Evolutionary conservation across 2,329 filamentous ascomycete genomes (phyloP), one percentile per base, ranked within the genome.

Genomic region (Acrocalymma vagum): DNA sequence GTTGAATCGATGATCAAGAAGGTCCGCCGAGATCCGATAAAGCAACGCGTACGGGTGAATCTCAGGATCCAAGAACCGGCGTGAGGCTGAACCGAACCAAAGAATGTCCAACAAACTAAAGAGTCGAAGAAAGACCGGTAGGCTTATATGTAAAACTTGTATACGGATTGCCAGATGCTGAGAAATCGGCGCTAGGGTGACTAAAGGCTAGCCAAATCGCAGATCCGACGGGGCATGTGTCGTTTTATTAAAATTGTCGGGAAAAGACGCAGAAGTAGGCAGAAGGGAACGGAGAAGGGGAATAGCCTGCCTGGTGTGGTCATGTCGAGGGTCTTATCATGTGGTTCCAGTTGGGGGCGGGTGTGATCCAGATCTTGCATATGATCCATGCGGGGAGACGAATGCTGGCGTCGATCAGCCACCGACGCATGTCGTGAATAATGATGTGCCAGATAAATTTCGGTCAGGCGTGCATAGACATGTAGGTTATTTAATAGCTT

Each of bases 141-240:
- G n/a, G n/a, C n/a, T n/a, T n/a, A n/a, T n/a, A n/a, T n/a, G n/a
- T n/a, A n/a, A n/a, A n/a, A n/a, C n/a, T n/a, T n/a, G n/a, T n/a
- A n/a, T n/a, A n/a, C n/a, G 20, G 16, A 29, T 36, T 41, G 29
- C 34, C 34, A 32, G 35, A 41, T 49, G 54, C 50, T 55, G 49
- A 55, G 42, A 33, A 50, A 56, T 39, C 40, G 38, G 23, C 42
- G 42, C 58, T 58, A 55, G 28, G 27, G 15, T 25, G 3, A 27
- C 41, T 33, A 44, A 42, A 26, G 37, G 15, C 40, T 24, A 26
- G 21, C 29, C 29, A 20, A 29, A 29, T 14, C 29, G 33, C 5
- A 40, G 40, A 38, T n/a, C 18, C 13, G n/a, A 34, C n/a, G 13
- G 13, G n/a, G 10, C 15, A 15, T 23, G 3, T 38, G 24, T 13